A percentile compares a stretch with the other conserved stretches of the same genome.
Conservation (phyloP, 495 filamentous ascomycete genomes). For the Sordaria brevicollis region DNA sequence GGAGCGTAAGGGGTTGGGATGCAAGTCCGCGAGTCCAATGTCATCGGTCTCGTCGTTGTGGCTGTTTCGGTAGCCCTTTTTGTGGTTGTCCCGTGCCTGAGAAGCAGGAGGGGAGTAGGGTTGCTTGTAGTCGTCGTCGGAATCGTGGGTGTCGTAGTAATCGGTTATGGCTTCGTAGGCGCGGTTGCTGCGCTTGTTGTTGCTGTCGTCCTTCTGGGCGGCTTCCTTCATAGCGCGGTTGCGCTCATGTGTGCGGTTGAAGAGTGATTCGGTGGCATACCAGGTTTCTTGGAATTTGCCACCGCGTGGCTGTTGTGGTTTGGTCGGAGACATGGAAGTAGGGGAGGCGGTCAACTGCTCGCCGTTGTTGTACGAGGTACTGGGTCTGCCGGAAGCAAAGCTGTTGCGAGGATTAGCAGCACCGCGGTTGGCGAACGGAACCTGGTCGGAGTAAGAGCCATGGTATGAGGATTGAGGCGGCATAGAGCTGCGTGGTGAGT, state of each 20-base stretch:
- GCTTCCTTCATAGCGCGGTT: slow-evolving; percentile 21
- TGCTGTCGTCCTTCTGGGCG: slow-evolving; percentile 31
- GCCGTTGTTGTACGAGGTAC: neutral
- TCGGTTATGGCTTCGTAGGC: slow-evolving; percentile 35
- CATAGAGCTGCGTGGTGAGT: slow-evolving; percentile 36
- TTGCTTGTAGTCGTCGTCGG: slow-evolving; percentile 26
- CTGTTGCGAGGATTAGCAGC: slow-evolving; percentile 16
- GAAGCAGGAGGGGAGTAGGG: neutral
- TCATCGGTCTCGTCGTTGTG: slow-evolving; percentile 5
- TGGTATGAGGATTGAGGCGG: slow-evolving; percentile 15
- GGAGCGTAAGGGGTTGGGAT: slow-evolving; percentile 37
- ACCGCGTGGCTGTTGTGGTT: slow-evolving; percentile 35
- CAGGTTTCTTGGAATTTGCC: slow-evolving; percentile 56
- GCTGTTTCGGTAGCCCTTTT: slow-evolving; percentile 10
- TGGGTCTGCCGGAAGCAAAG: slow-evolving; percentile 8
- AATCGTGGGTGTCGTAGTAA: slow-evolving; percentile 38
- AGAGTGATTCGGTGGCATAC: slow-evolving; percentile 41
- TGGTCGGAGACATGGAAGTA: slow-evolving; percentile 12
- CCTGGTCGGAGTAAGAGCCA: slow-evolving; percentile 26
- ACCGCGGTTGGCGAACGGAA: slow-evolving; percentile 26
- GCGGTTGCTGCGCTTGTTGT: slow-evolving; percentile 25
- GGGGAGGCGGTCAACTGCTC: neutral
- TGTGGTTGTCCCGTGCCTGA: slow-evolving; percentile 27
- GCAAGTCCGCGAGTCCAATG: slow-evolving; percentile 16
- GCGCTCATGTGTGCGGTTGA: slow-evolving; percentile 41